phyloP scores from a whole-genome alignment of 163 green algal species.

The Chlamydomonas reinhardtii region DNA sequence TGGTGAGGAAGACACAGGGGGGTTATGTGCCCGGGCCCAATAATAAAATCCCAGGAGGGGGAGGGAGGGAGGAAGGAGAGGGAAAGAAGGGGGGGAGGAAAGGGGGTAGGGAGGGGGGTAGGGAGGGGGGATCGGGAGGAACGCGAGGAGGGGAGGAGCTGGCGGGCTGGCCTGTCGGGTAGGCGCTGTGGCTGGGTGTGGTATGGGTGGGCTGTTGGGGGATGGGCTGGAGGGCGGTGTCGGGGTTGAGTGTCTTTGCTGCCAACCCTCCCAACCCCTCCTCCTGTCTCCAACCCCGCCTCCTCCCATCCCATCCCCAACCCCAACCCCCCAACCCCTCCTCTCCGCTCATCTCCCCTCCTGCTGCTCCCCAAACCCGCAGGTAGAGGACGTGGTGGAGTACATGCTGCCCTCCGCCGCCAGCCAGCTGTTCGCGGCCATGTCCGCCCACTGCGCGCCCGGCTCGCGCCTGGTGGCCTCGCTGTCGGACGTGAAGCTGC shows the following conservation, averaged over 20 bases:
- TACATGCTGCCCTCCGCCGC: constrained; percentile 54
- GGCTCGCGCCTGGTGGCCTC: constrained; percentile 41
- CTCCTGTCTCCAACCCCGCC: too few relatives aligned
- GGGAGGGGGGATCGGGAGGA: too few relatives aligned
- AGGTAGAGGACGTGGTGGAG: constrained; percentile 60
- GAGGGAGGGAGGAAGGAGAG: not conserved
- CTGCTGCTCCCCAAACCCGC: not conserved
- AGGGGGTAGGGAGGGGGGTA: too few relatives aligned
- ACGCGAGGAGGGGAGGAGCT: not conserved
- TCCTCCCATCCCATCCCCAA: too few relatives aligned
- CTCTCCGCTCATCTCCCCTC: not conserved
- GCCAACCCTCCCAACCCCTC: too few relatives aligned
- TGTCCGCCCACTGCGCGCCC: constrained; percentile 40
- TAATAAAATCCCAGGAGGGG: too few relatives aligned
- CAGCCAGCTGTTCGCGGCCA: constrained; percentile 49
- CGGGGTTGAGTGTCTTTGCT: too few relatives aligned
- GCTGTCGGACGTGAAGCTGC: constrained; percentile 51
- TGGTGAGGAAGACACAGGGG: constrained; percentile 17
- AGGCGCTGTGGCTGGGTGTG: not conserved
- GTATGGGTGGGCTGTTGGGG: too few relatives aligned
- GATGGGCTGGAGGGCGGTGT: not conserved
- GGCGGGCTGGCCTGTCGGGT: too few relatives aligned
- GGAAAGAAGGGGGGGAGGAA: not conserved
- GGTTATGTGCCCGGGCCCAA: too few relatives aligned
- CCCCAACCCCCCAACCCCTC: too few relatives aligned